Percentiles rank a stretch among this genome's conserved stretches.
phyloP scores from a whole-genome alignment of 352 stramenopile species.

The Pythium angustatum region DNA sequence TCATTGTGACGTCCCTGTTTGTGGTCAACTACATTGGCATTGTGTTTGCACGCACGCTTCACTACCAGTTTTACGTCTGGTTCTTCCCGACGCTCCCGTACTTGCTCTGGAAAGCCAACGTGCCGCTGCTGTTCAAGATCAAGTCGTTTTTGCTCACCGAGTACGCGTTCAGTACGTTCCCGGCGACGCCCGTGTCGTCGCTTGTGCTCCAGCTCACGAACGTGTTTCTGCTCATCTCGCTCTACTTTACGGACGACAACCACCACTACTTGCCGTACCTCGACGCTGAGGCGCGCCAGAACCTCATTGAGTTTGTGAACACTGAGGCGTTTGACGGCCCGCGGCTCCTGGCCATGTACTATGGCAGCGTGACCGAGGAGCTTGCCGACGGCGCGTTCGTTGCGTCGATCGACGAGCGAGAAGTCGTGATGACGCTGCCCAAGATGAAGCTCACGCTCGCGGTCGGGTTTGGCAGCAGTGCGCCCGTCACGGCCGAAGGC shows the following conservation, averaged over 20 bases:
- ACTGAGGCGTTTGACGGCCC: slow-evolving; percentile 75
- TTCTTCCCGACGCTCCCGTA: slow-evolving; percentile 97
- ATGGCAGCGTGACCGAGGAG: slow-evolving; percentile 80
- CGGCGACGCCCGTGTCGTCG: slow-evolving; percentile 90
- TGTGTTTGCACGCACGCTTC: slow-evolving; percentile 94
- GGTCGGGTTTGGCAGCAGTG: slow-evolving; percentile 79
- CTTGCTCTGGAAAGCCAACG: slow-evolving; percentile 90
- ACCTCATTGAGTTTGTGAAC: slow-evolving; percentile 75
- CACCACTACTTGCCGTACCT: slow-evolving; percentile 73
- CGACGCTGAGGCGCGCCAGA: slow-evolving; percentile 70
- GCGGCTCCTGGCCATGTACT: slow-evolving; percentile 77
- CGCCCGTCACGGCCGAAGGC: slow-evolving; percentile 68
- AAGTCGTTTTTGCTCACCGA: slow-evolving; percentile 85
- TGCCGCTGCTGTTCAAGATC: slow-evolving; percentile 80
- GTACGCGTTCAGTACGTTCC: slow-evolving; percentile 96
- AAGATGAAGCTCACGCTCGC: slow-evolving; percentile 86
- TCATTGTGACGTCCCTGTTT: slow-evolving; percentile 88
- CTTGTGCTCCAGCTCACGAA: slow-evolving; percentile 93
- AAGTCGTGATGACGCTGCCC: slow-evolving; percentile 69
- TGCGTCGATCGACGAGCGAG: slow-evolving; percentile 81
- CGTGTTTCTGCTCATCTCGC: slow-evolving; percentile 75
- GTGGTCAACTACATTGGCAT: slow-evolving; percentile 97
- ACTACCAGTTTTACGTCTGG: slow-evolving; percentile 99
- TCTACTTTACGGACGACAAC: slow-evolving; percentile 69
- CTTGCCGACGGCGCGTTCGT: slow-evolving; percentile 58